Base-by-base conservation (phyloP, 257 asterid genomes). In the Coffea canephora region DNA sequence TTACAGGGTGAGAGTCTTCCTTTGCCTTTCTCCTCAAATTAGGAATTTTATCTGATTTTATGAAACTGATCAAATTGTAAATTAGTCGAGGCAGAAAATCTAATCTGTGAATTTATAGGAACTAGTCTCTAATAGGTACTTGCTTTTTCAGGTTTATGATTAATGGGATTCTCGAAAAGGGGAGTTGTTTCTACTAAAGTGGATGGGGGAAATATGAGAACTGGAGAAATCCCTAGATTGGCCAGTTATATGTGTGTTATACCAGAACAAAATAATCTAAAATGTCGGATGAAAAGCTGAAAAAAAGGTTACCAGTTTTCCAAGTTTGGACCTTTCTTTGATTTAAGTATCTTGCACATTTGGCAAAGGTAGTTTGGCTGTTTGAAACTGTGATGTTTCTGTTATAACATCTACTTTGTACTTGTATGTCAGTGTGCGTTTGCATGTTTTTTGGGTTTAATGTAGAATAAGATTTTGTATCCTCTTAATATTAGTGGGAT, bases 1-100 rank as follows among this genome's bases (percentile, higher is more conserved):
- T 72, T 75, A 21, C 84, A 18, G 87, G 94, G 91, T 91, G 25
- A 8, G 10, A 21, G 10, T n/a, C 18, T 71, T 41, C 8, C 61
- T 34, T 49, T 62, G 36, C 25, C 45, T 25, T 43, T 69, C 61
- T 72, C 13, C 4, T 7, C 8, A 23, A 74, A 41, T 34, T 43
- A 64, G 13, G 18, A 21, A 43, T 10, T 46, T 76, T 23, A 23
- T 23, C 54, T 73, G 49, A 50, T 14, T 4, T 39, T 39, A n/a
- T 3, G 7, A 0, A 69, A 69, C n/a, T 55, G 62, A 69, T 59
- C 14, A 18, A 45, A 39, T 69, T 59, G 2, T 69, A 45, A 21
- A 23, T 41, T 36, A 34, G 5, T 9, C 15, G 41, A 39, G 43
- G 43, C 43, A 39, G 5, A 39, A 39, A 39, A 39, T 39, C 43